Evolutionary conservation across 2,329 filamentous ascomycete species (phyloP), one percentile per base, ranked within the genome.

Genomic region (Thyridium curvatum): DNA sequence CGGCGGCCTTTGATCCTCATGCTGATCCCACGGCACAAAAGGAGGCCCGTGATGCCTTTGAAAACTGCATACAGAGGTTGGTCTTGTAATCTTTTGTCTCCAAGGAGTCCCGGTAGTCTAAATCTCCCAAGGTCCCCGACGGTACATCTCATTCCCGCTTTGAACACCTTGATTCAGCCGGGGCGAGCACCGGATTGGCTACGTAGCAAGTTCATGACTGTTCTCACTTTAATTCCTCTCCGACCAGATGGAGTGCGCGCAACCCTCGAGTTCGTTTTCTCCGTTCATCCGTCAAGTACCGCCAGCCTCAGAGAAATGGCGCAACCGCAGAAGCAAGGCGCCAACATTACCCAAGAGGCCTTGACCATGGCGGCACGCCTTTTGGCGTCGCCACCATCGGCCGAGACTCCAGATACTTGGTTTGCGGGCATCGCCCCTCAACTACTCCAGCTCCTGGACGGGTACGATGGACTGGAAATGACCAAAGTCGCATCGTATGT

Each of bases 191-290:
- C 79, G 10, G 48, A 58, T 54, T 84, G 78, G 77, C 64, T 86
- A n/a, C 73, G 72, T 32, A 48, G 67, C 14, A 68, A 68, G 32
- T 53, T 86, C 2, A 65, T 81, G 48, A 68, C 68, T 41, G 66
- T 73, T 12, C 65, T 87, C 33, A 77, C 80, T 2, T 54, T 68
- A 12, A 52, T 86, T 9, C 82, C 83, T 1, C 64, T 85, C 18
- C 68, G 82, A 4, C 60, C 65, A 3, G 71, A 77, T 44, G 83
- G 83, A 14, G 79, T 87, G 12, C 72, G 82, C 28, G 72, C 77
- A 18, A 82, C 79, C 0, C 66, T 86, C 44, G 82, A 86, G 52
- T 86, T 86, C 51, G 68, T 87, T 29, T 82, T 85, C 41, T 72
- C 81, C 2, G 77, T 84, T 7, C 82, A 85, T 44, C 75, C 82